Percentiles rank a stretch among this genome's conserved stretches.
Conservation (phyloP, 2,329 filamentous ascomycete species). For the Chaetomium globosum region DNA sequence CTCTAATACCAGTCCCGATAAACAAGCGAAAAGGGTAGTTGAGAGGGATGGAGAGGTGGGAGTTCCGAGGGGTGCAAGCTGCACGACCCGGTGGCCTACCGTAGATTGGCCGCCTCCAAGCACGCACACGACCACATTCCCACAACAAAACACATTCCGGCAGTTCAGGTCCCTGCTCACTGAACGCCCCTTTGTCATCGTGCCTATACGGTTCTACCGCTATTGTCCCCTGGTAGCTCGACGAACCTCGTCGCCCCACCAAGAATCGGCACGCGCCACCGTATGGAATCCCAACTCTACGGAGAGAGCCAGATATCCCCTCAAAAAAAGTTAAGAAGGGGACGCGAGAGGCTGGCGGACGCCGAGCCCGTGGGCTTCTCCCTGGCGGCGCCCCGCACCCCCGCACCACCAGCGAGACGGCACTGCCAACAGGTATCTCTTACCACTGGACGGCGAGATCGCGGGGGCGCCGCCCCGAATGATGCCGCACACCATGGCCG, state of each 20-base stretch:
- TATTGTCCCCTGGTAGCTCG: not conserved
- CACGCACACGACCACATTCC: not conserved
- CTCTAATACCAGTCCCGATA: not conserved
- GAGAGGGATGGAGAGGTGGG: not conserved
- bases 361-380: not conserved
- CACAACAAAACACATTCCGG: not conserved
- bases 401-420: slow-evolving; percentile 13
- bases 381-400: slow-evolving; percentile 17
- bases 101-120: slow-evolving; percentile 7
- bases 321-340: not conserved
- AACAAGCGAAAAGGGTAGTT: not conserved
- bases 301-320: not conserved
- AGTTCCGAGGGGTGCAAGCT: slow-evolving; percentile 12
- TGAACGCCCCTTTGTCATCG: not conserved
- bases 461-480: slow-evolving; percentile 8
- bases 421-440: not conserved
- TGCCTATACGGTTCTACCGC: not conserved
- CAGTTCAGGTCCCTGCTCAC: not conserved
- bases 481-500: slow-evolving; percentile 33
- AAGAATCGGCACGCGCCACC: slow-evolving; percentile 2
- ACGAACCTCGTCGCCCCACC: slow-evolving; percentile 1
- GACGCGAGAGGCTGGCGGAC: not conserved
- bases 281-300: not conserved
- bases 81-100: slow-evolving; percentile 7
- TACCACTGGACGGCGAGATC: slow-evolving; percentile 9